A percentile compares a stretch with the other conserved stretches of the same genome.
Conservation (phyloP, 2,329 filamentous ascomycete genomes). For the Ceratocystis colombiana region DNA sequence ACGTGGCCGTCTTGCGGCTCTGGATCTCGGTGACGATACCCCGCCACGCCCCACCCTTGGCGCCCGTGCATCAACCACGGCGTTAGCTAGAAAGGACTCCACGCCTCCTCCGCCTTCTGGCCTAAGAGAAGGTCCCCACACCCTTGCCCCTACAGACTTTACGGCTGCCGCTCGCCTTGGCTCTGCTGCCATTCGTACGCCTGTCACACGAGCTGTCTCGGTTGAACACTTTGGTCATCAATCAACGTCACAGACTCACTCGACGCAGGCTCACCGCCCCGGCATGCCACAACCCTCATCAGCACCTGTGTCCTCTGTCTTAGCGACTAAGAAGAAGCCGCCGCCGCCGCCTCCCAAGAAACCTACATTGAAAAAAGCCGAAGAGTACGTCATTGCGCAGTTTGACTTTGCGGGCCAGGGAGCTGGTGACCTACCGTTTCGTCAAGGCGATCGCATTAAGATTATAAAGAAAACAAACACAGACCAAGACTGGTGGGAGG, state of each 20-base stretch:
- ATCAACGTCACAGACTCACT: conserved; percentile 20
- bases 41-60: conserved; percentile 9
- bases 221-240: conserved; percentile 24
- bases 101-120: not conserved
- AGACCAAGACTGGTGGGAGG: conserved; percentile 81
- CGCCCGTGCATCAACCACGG: conserved; percentile 18
- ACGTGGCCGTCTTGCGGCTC: conserved; percentile 46
- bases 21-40: conserved; percentile 20
- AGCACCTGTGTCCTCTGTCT: conserved; percentile 8
- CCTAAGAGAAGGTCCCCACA: conserved; percentile 18
- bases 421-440: conserved; percentile 60
- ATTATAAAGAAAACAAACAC: conserved; percentile 70
- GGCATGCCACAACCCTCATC: conserved; percentile 16
- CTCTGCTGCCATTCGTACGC: conserved; percentile 14
- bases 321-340: conserved; percentile 21
- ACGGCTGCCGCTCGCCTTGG: conserved; percentile 21
- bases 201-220: conserved; percentile 15
- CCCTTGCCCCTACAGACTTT: conserved; percentile 25
- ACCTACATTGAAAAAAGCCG: conserved; percentile 49
- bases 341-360: conserved; percentile 51
- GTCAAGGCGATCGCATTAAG: conserved; percentile 65
- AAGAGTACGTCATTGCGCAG: conserved; percentile 57
- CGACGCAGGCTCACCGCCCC: conserved; percentile 3
- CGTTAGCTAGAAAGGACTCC: not conserved
- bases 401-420: conserved; percentile 66